Evolutionary conservation across 192 early-diverging fungal species (phyloP).

Genomic region (Entophlyctis luteolus): DNA sequence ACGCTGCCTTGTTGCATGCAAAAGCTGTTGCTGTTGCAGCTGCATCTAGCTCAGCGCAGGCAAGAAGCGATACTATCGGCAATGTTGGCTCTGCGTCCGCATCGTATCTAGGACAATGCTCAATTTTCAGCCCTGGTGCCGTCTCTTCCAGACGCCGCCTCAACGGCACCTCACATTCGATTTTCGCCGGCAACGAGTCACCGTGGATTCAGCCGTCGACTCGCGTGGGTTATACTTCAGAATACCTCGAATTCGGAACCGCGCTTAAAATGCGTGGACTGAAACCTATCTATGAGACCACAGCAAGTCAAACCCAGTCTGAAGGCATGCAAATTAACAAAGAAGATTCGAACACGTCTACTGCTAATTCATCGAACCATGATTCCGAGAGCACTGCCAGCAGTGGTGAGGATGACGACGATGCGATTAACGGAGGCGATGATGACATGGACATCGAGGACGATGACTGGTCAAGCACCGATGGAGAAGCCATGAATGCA

Average conservation of each 20-base stretch:
- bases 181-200: too few relatives aligned
- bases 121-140: neutral
- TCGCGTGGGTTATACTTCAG: neutral
- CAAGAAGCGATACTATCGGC: neutral
- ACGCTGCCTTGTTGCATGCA: neutral
- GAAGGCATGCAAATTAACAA: too few relatives aligned
- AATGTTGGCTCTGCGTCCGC: neutral
- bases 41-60: neutral
- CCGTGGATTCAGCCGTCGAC: constrained; percentile 5
- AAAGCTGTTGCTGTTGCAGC: neutral
- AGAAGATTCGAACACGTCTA: too few relatives aligned
- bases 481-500: neutral
- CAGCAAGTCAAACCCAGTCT: neutral
- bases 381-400: neutral
- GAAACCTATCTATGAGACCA: constrained; percentile 1
- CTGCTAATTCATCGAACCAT: neutral
- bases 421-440: neutral
- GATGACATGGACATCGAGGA: neutral
- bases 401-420: neutral
- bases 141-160: too few relatives aligned
- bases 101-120: neutral
- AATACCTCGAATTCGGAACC: constrained; percentile 16
- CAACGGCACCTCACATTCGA: too few relatives aligned
- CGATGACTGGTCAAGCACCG: too few relatives aligned
- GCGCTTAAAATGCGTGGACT: constrained; percentile 14